Percentiles rank a stretch among this genome's conserved stretches.
Evolutionary conservation across 1,139 yeast genomes (phyloP).

Genomic region (Debaryomyces fabryi): DNA sequence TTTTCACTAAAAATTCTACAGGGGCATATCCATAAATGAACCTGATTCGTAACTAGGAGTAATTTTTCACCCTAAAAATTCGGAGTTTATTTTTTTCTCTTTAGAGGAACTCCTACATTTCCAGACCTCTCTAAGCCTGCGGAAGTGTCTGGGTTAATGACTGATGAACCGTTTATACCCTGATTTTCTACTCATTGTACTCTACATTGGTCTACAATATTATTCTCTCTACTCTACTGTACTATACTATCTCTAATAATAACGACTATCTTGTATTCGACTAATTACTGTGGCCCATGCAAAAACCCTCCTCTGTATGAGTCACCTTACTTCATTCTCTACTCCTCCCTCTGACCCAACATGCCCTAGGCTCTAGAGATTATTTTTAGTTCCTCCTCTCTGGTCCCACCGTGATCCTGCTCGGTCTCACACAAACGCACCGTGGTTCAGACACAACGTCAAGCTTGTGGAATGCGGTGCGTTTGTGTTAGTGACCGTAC

Average conservation of each 20-base stretch:
- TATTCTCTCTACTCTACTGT: too few species aligned
- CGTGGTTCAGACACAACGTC: background rate
- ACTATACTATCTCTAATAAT: too few species aligned
- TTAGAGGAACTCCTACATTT: background rate
- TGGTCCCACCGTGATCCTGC: background rate
- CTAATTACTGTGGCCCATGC: too few species aligned
- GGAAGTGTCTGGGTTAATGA: background rate
- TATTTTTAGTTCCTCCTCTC: background rate
- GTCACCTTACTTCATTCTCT: background rate
- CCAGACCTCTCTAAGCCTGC: background rate
- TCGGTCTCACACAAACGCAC: background rate
- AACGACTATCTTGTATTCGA: background rate
- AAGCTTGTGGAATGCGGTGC: background rate
- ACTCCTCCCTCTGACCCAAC: background rate
- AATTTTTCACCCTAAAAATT: slow-evolving; percentile 3
- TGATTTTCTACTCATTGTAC: background rate
- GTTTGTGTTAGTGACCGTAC: background rate
- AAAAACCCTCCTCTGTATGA: too few species aligned
- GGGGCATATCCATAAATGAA: slow-evolving; percentile 1
- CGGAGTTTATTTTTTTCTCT: slow-evolving; percentile 4
- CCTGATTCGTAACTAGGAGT: slow-evolving; percentile 6
- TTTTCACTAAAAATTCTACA: slow-evolving; percentile 3
- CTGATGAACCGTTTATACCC: background rate
- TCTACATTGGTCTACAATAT: too few species aligned
- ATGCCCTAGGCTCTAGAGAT: background rate